phyloP scores from a whole-genome alignment of 208 protist genomes.

The Porcisia deanei region DNA sequence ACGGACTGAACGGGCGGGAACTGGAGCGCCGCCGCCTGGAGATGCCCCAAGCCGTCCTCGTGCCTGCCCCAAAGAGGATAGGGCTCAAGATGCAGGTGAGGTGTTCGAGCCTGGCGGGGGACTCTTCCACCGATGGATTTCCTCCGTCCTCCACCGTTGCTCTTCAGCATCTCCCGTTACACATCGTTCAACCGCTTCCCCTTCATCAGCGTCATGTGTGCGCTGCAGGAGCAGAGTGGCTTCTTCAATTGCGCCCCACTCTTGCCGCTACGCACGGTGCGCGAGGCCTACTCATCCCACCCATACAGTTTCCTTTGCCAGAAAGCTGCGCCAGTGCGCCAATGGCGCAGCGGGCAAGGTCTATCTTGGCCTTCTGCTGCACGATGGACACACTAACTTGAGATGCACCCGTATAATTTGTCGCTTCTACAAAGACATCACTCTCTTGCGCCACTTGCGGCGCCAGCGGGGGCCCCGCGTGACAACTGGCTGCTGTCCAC shows the following conservation, averaged over 20 bases:
- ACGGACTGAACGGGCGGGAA: slow-evolving; percentile 28
- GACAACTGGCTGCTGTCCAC: neutral
- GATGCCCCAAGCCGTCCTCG: slow-evolving; percentile 18
- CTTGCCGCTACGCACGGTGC: slow-evolving; percentile 42
- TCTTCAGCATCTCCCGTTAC: slow-evolving; percentile 37
- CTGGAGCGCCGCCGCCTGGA: slow-evolving; percentile 34
- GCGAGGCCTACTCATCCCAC: slow-evolving; percentile 35
- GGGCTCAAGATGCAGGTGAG: slow-evolving; percentile 29
- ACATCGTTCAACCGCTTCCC: slow-evolving; percentile 45
- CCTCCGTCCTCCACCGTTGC: slow-evolving; percentile 12
- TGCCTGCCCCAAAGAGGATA: slow-evolving; percentile 31
- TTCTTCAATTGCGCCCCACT: slow-evolving; percentile 44
- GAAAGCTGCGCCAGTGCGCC: slow-evolving; percentile 31
- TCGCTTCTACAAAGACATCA: slow-evolving; percentile 55
- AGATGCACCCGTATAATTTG: slow-evolving; percentile 32
- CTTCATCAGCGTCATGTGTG: slow-evolving; percentile 31
- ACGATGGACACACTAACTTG: slow-evolving; percentile 39
- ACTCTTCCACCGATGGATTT: slow-evolving; percentile 9
- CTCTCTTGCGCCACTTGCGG: slow-evolving; percentile 38
- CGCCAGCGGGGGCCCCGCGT: slow-evolving; percentile 22
- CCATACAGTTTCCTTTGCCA: slow-evolving; percentile 41
- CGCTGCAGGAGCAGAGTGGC: slow-evolving; percentile 37
- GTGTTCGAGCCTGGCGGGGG: slow-evolving; percentile 19
- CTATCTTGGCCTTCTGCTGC: slow-evolving; percentile 29
- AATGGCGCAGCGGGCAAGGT: slow-evolving; percentile 30